Conservation (phyloP, 2,329 filamentous ascomycete species). For the Neonectria coccinea region DNA sequence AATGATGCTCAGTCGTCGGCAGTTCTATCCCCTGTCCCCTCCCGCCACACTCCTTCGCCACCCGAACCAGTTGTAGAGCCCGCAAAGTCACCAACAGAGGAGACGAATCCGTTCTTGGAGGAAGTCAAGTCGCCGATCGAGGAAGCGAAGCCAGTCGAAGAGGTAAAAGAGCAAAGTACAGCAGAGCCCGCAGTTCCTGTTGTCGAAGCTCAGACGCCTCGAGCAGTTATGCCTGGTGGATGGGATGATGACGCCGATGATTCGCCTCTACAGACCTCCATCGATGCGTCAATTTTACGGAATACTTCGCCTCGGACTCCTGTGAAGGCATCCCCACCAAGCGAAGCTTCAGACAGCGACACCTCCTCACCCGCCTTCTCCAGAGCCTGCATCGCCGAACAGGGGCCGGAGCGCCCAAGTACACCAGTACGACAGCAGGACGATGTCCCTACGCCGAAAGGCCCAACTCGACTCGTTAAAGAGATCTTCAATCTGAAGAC, state of each 20-base stretch:
- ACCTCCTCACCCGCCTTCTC: slow-evolving; percentile 47
- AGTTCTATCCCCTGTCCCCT: slow-evolving; percentile 17
- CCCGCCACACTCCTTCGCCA: slow-evolving; percentile 23
- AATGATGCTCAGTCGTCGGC: slow-evolving; percentile 47
- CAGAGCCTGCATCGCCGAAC: slow-evolving; percentile 38
- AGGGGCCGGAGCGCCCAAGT: slow-evolving; percentile 28
- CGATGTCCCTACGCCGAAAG: slow-evolving; percentile 62
- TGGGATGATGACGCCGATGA: slow-evolving; percentile 59
- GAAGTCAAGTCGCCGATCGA: not conserved
- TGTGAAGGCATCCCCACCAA: slow-evolving; percentile 18
- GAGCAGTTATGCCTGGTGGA: slow-evolving; percentile 61
- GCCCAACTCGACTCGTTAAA: slow-evolving; percentile 66
- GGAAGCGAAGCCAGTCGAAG: not conserved
- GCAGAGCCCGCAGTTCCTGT: slow-evolving; percentile 6
- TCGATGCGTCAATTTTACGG: slow-evolving; percentile 20
- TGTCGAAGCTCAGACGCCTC: slow-evolving; percentile 23
- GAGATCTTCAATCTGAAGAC: slow-evolving; percentile 63
- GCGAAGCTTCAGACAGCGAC: slow-evolving; percentile 39
- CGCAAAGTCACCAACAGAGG: not conserved
- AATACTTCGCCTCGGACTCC: slow-evolving; percentile 25
- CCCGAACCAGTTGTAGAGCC: slow-evolving; percentile 8
- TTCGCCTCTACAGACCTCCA: slow-evolving; percentile 22
- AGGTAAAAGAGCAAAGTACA: not conserved
- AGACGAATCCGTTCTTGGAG: slow-evolving; percentile 1
- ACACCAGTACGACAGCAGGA: slow-evolving; percentile 47